Evolutionary conservation across 345 rosid genomes (phyloP).

Genomic region (Eucalyptus urophylla): DNA sequence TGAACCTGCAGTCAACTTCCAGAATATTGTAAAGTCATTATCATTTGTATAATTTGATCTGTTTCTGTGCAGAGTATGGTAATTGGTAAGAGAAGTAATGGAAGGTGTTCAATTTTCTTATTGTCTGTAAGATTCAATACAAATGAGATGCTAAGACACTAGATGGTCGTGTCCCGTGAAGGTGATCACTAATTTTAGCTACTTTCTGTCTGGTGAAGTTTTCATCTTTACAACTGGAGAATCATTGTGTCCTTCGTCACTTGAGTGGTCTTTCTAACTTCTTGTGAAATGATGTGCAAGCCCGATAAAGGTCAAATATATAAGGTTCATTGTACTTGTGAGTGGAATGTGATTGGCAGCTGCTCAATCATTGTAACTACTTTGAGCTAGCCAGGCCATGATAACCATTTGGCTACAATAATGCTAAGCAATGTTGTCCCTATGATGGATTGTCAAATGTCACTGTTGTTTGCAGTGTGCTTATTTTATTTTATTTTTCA

Average conservation of each 20-base stretch:
- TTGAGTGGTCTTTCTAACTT: background rate
- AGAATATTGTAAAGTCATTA: background rate
- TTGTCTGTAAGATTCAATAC: background rate
- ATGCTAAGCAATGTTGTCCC: background rate
- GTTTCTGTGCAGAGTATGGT: background rate
- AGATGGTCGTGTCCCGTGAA: background rate
- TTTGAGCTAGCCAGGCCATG: background rate
- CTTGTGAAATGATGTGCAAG: background rate
- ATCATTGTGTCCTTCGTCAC: background rate
- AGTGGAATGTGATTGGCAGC: background rate
- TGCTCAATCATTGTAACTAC: background rate
- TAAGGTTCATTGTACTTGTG: background rate
- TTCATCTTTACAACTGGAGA: background rate
- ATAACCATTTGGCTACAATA: background rate
- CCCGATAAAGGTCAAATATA: background rate
- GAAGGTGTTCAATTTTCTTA: background rate
- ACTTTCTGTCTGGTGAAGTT: background rate
- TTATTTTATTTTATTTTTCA: background rate
- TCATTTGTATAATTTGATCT: background rate
- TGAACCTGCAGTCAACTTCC: background rate
- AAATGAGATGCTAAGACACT: background rate
- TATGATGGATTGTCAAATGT: background rate
- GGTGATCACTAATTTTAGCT: background rate
- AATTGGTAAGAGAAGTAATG: background rate
- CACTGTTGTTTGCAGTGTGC: background rate